Percentiles rank a stretch among this genome's conserved stretches.
phyloP scores from a whole-genome alignment of 768 basidiomycete genomes.

The Rhodotorula toruloides region DNA sequence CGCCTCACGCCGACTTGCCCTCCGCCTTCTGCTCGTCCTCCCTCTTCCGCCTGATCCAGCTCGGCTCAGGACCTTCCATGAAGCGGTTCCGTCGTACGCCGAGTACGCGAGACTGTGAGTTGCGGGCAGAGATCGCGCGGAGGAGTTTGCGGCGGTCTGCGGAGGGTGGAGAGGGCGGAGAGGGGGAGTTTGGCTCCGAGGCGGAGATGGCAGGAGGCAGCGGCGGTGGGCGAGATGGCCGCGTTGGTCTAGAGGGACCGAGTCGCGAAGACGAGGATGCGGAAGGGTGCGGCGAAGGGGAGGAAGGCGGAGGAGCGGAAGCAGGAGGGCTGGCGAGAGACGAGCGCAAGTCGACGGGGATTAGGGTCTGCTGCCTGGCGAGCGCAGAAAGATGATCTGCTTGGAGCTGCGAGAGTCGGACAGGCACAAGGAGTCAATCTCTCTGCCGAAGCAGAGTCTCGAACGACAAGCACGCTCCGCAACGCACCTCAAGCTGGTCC shows the following conservation, averaged over 20 bases:
- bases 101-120: background rate
- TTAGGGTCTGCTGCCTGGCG: background rate
- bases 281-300: background rate
- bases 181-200: background rate
- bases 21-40: background rate
- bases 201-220: background rate
- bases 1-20: background rate
- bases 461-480: too few relatives aligned
- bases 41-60: slow-evolving; percentile 20
- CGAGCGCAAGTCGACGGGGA: slow-evolving; percentile 26
- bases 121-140: slow-evolving; percentile 2
- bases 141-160: slow-evolving; percentile 20
- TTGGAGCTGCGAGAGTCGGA: slow-evolving; percentile 6
- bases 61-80: slow-evolving; percentile 35
- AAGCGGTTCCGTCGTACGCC: slow-evolving; percentile 12
- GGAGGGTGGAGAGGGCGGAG: background rate
- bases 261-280: background rate
- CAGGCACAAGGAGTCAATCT: too few relatives aligned
- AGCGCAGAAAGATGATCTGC: slow-evolving; percentile 10
- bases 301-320: background rate
- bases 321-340: background rate
- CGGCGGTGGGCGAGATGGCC: background rate
- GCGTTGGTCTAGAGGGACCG: background rate
- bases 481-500: slow-evolving; percentile 29
- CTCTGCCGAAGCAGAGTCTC: too few relatives aligned